Percentiles rank a stretch among this genome's conserved stretches.
Evolutionary conservation across 2,329 filamentous ascomycete species (phyloP).

Genomic region (Penicillium crustosum): DNA sequence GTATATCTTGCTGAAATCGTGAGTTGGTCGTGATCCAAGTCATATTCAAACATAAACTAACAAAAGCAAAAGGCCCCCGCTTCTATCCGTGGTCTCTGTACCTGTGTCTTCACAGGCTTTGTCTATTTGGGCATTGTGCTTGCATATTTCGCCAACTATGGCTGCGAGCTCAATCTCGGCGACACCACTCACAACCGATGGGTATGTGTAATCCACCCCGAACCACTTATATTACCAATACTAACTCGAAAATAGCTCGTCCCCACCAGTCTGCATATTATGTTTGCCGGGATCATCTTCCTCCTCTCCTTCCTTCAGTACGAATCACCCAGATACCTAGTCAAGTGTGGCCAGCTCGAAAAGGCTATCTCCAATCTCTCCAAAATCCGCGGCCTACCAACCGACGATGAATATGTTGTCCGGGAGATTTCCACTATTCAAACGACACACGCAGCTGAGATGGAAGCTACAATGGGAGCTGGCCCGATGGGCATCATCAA

Average conservation of each 20-base stretch:
- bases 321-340: constrained; percentile 69
- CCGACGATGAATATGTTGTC: constrained; percentile 61
- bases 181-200: constrained; percentile 44
- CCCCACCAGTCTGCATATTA: constrained; percentile 73
- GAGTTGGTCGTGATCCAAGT: constrained; percentile 6
- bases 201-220: constrained; percentile 47
- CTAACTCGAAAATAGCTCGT: constrained; percentile 42
- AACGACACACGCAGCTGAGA: constrained; percentile 65
- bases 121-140: constrained; percentile 71
- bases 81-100: constrained; percentile 70
- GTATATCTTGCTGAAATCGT: constrained; percentile 71
- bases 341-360: constrained; percentile 63
- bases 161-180: constrained; percentile 54
- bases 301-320: constrained; percentile 66
- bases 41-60: not conserved
- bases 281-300: constrained; percentile 72
- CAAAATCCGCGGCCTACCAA: constrained; percentile 58
- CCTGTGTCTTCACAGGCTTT: constrained; percentile 67
- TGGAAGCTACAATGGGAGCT: constrained; percentile 67
- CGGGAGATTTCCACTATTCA: constrained; percentile 65
- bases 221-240: not conserved
- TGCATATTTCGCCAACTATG: constrained; percentile 74
- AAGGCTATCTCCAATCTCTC: constrained; percentile 47
- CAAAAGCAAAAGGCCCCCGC: constrained; percentile 51
- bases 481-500: constrained; percentile 65